Conservation (phyloP, 345 rosid species). For the Zanthoxylum bungeanum region DNA sequence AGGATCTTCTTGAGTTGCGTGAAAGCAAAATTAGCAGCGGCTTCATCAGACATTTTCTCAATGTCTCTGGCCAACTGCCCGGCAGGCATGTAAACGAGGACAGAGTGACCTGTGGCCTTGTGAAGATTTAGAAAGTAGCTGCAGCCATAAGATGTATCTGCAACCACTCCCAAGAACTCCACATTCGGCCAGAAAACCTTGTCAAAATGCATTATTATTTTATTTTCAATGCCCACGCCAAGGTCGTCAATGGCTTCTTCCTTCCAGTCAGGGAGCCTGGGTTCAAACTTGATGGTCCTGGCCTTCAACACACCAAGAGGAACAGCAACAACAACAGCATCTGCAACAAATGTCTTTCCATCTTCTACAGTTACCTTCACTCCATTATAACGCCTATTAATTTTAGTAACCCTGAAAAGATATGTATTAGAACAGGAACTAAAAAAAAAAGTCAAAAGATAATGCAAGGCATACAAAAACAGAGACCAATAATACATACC, state of each 20-base stretch:
- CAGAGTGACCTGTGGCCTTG: slow-evolving; percentile 86
- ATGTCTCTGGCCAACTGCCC: slow-evolving; percentile 96
- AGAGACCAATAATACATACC: slow-evolving; percentile 35
- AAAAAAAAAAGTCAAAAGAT: slow-evolving; percentile 4
- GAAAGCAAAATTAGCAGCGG: slow-evolving; percentile 82
- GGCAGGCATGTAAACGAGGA: slow-evolving; percentile 96
- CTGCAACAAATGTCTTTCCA: slow-evolving; percentile 69
- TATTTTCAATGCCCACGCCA: slow-evolving; percentile 93
- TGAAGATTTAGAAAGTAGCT: slow-evolving; percentile 97
- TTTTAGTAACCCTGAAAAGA: slow-evolving; percentile 59
- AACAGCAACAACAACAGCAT: slow-evolving; percentile 75
- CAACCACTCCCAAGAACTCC: slow-evolving; percentile 93
- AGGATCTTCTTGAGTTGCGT: slow-evolving; percentile 80
- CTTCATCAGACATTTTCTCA: slow-evolving; percentile 97
- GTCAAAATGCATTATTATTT: slow-evolving; percentile 73
- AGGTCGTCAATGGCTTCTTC: slow-evolving; percentile 84
- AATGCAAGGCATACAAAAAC: background rate
- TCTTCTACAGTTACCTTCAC: slow-evolving; percentile 78
- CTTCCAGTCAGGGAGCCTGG: slow-evolving; percentile 90
- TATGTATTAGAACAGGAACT: background rate
- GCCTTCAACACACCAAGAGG: slow-evolving; percentile 93
- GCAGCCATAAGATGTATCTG: slow-evolving; percentile 84
- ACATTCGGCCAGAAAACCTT: slow-evolving; percentile 97
- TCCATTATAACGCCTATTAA: slow-evolving; percentile 64
- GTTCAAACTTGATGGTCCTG: slow-evolving; percentile 61